These are phyloP conservation scores for Hsuehochloa calcarea DNA, from an alignment of 176 grass and related monocot genomes.

Conservation along the genomic window DNA sequence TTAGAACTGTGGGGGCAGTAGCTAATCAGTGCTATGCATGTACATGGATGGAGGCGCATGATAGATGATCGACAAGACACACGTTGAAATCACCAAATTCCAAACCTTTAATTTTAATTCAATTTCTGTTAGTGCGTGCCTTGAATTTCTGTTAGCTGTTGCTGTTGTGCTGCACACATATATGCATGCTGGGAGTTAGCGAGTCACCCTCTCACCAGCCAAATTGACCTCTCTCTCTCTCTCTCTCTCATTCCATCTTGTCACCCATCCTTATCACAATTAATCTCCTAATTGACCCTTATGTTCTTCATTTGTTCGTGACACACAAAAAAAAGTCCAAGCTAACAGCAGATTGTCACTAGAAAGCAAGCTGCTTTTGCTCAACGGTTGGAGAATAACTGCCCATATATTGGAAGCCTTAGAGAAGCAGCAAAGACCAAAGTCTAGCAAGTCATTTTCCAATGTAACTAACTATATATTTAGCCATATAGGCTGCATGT, in stretches of 20 bases:
- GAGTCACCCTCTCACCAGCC: not conserved
- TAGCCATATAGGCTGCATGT: not conserved
- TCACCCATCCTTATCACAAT: not conserved
- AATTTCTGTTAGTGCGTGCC: not conserved
- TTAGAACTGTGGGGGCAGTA: too few relatives aligned
- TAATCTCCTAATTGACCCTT: not conserved
- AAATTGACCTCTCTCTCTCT: not conserved
- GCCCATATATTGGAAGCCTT: not conserved
- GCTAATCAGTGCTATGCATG: too few relatives aligned
- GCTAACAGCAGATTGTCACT: not conserved
- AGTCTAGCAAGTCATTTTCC: not conserved
- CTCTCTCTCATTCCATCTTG: not conserved
- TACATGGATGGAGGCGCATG: too few relatives aligned
- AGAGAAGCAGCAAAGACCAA: slow-evolving; percentile 6
- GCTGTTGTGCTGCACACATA: not conserved
- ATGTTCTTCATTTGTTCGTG: not conserved
- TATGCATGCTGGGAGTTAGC: not conserved
- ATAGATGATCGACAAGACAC: not conserved
- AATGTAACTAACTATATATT: not conserved
- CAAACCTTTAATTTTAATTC: not conserved
- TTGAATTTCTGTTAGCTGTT: not conserved
- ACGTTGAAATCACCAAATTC: not conserved
- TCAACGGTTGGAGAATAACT: too few relatives aligned
- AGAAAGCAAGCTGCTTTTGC: not conserved
- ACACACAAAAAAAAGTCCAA: not conserved